Conservation (phyloP, 2,329 filamentous ascomycete species). For the Verticillium alfalfae region DNA sequence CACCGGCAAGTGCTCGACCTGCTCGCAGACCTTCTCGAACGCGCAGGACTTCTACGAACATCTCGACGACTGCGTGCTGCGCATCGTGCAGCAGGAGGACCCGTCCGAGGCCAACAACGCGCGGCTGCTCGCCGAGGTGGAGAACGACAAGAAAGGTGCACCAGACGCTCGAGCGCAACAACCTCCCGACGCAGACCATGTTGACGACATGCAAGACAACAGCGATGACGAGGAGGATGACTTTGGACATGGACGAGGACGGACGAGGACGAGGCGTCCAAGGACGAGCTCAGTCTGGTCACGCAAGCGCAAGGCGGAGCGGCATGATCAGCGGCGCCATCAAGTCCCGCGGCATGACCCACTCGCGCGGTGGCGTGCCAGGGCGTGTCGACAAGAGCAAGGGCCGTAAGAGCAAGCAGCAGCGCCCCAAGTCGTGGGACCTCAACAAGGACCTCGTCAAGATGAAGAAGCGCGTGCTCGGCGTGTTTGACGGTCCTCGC, state of each 20-base stretch:
- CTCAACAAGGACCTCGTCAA: constrained; percentile 91
- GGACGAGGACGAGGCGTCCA: constrained; percentile 41
- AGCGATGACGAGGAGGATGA: constrained; percentile 51
- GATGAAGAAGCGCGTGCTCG: constrained; percentile 95
- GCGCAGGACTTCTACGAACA: constrained; percentile 99
- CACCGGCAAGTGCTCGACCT: constrained; percentile 93
- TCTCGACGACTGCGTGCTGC: constrained; percentile 71
- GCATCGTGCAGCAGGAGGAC: constrained; percentile 67
- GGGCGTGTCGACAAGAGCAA: constrained; percentile 47
- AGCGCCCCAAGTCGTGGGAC: constrained; percentile 92
- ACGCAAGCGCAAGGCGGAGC: constrained; percentile 46
- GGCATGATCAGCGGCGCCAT: constrained; percentile 43
- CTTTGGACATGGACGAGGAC: constrained; percentile 49
- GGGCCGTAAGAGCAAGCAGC: constrained; percentile 84
- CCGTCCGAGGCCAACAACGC: constrained; percentile 65
- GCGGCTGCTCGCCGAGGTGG: constrained; percentile 59
- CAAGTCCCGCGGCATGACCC: constrained; percentile 69
- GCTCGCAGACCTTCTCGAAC: constrained; percentile 82
- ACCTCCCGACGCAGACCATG: constrained; percentile 42
- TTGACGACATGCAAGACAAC: constrained; percentile 23
- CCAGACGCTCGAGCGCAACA: constrained; percentile 59
- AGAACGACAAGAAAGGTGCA: constrained; percentile 58
- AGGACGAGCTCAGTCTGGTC: constrained; percentile 38
- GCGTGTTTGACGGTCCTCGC: constrained; percentile 82
- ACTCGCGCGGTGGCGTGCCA: constrained; percentile 68